Evolutionary conservation across 2,329 filamentous ascomycete species (phyloP), one percentile per base, ranked within the genome.

Genomic region (Aspergillus flavus): DNA sequence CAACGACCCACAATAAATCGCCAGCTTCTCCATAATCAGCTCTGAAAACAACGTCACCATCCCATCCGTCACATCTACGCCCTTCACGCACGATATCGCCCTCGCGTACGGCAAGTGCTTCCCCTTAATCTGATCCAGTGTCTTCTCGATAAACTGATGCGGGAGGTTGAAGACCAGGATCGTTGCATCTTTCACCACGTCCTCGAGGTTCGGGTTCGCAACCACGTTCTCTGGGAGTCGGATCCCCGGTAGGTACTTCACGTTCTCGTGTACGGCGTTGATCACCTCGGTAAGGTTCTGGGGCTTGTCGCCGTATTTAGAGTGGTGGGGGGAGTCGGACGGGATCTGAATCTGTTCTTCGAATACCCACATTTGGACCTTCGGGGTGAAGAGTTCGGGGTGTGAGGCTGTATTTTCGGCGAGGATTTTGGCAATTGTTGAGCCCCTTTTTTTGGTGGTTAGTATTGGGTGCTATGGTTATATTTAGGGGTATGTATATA

Each of bases 91-190:
- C 75, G 91, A 95, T 75, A 97, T 92, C 61, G 92, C 94, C 63
- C 94, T 87, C 28, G 94, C 93, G 72, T 88, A 96, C 6, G 94
- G 93, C 26, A 96, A 81, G 67, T 96, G 94, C 68, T 95, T 87
- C 58, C 93, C 94, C 70, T 89, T 84, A 64, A 97, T 83, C 76
- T 93, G 89, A 66, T 89, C 85, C 78, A 97, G 60, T 6, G 64
- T 68, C 55, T 66, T 63, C 32, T 56, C 60, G 53, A 68, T 66
- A 58, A 66, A 98, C 56, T 76, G 74, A 81, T 98, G 94, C 36
- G 94, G 94, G 48, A 98, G 86, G 81, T 97, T 97, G 86, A 98
- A 97, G 78, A 98, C 85, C 66, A 97, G 86, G 66, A 98, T 91
- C 30, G 91, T 91, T 12, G 93, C 91, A 76, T 90, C 87, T 71